Evolutionary conservation across 257 asterid species (phyloP).

Genomic region (Datura wrightii): DNA sequence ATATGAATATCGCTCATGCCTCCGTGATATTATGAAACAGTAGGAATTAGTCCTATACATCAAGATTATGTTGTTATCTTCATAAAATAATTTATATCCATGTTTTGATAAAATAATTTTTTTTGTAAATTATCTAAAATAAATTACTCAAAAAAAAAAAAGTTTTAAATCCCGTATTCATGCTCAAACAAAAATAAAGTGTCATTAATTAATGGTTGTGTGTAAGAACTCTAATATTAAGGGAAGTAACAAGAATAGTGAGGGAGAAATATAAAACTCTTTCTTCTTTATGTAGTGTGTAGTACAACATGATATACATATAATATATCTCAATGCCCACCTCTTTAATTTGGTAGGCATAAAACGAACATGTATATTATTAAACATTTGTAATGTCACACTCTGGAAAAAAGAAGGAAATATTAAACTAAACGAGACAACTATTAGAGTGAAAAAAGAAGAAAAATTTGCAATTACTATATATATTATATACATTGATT

Average conservation of each 20-base stretch:
- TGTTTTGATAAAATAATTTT: neutral
- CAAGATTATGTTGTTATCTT: neutral
- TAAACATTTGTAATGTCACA: conserved; percentile 8
- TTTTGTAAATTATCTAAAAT: neutral
- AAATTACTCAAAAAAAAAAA: neutral
- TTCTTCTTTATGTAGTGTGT: too few relatives aligned
- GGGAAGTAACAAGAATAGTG: neutral
- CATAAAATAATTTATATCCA: neutral
- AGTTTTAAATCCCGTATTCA: neutral
- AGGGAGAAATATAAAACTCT: neutral
- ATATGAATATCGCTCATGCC: neutral
- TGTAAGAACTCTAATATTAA: neutral
- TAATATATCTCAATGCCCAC: neutral
- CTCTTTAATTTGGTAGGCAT: neutral
- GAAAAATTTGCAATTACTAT: neutral
- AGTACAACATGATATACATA: neutral
- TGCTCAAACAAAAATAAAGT: neutral
- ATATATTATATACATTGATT: neutral
- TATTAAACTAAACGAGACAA: neutral
- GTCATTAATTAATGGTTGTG: neutral
- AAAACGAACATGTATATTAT: neutral
- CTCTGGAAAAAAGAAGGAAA: neutral
- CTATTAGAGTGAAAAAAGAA: neutral
- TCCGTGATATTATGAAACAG: neutral
- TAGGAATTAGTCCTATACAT: neutral